These are phyloP conservation scores for Lipomyces mesembrius DNA, from an alignment of 805 yeast genomes.

Conservation along the genomic window DNA sequence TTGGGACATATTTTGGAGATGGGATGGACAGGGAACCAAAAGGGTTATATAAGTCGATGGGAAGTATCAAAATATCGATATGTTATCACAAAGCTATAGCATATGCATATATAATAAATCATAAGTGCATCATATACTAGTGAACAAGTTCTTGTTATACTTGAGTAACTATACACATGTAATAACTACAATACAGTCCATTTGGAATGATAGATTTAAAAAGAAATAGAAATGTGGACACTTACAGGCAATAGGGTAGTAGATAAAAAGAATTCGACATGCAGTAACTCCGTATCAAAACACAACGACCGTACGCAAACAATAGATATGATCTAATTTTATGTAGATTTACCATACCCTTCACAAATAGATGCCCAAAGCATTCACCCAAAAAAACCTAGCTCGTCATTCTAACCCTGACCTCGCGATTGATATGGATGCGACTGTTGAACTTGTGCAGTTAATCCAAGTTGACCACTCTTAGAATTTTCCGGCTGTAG, in stretches of 20 bases:
- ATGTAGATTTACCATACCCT: background rate
- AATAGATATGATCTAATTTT: background rate
- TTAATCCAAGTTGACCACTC: conserved; percentile 84
- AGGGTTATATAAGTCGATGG: background rate
- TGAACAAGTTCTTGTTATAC: background rate
- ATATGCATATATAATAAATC: background rate
- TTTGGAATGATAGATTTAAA: background rate
- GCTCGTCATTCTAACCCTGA: background rate
- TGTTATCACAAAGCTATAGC: background rate
- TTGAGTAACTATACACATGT: background rate
- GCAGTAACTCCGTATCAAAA: background rate
- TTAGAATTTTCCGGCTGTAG: conserved; percentile 75
- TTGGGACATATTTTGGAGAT: background rate
- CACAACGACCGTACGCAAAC: background rate
- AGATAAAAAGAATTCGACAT: background rate
- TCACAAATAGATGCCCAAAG: background rate
- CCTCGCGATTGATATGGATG: no score
- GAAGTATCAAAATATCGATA: background rate
- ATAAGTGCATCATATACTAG: background rate
- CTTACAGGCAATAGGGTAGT: background rate
- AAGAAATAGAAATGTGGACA: background rate
- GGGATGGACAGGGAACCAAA: background rate
- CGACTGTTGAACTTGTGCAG: background rate
- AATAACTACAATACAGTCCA: background rate
- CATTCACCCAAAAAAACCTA: background rate